Conservation (phyloP, 495 filamentous ascomycete genomes). For the Podospora anserina region DNA sequence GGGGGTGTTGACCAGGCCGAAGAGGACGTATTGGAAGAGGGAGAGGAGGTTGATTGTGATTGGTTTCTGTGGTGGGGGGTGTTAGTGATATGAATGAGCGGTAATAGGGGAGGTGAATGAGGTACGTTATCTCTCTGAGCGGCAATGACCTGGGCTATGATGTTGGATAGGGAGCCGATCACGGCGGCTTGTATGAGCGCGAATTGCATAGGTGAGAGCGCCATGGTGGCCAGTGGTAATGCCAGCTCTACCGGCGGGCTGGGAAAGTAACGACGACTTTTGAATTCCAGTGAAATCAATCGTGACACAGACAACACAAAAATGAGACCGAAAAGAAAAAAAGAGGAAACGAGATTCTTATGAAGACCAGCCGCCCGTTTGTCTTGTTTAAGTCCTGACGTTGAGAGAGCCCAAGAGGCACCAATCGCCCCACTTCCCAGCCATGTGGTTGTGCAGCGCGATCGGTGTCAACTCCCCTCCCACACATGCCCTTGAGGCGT, state of each 20-base stretch:
- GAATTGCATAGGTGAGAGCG: constrained; percentile 54
- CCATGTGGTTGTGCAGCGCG: neutral
- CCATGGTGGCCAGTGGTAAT: constrained; percentile 23
- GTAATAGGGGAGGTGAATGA: constrained; percentile 1
- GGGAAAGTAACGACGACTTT: neutral
- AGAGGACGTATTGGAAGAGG: constrained; percentile 75
- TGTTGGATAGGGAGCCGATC: constrained; percentile 71
- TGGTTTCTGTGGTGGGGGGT: constrained; percentile 40
- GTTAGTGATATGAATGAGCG: neutral
- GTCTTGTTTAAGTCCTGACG: neutral
- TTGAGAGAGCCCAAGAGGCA: neutral
- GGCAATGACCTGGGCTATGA: constrained; percentile 76
- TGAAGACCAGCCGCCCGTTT: neutral
- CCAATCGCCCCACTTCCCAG: neutral
- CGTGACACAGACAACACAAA: neutral
- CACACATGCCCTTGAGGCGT: neutral
- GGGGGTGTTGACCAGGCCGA: constrained; percentile 70
- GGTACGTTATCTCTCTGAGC: constrained; percentile 63
- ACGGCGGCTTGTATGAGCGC: constrained; percentile 69
- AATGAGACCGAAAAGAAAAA: neutral
- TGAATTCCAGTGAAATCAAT: neutral
- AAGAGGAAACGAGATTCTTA: neutral
- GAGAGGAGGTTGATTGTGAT: constrained; percentile 57
- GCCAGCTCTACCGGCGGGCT: neutral
- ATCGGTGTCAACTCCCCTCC: neutral